Conservation (phyloP, 2,329 filamentous ascomycete species). For the Fusarium albosuccineum region DNA sequence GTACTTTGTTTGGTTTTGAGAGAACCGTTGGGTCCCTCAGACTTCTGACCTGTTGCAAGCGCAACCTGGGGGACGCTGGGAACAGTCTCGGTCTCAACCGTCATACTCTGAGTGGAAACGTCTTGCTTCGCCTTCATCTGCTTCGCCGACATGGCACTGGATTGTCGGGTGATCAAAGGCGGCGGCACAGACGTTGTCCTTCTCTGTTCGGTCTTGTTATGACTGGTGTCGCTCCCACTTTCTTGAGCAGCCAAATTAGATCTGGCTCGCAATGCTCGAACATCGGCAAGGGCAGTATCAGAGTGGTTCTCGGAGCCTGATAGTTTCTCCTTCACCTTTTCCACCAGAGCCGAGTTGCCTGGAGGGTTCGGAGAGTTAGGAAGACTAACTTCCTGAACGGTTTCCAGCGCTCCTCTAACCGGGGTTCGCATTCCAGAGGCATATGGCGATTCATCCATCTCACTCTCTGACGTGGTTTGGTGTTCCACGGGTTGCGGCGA, state of each 20-base stretch:
- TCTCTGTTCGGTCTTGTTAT: constrained; percentile 58
- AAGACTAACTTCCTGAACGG: constrained; percentile 90
- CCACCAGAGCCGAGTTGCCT: constrained; percentile 60
- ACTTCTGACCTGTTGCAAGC: constrained; percentile 74
- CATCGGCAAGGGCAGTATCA: constrained; percentile 56
- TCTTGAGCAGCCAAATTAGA: constrained; percentile 64
- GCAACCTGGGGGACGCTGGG: constrained; percentile 88
- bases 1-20: constrained; percentile 88
- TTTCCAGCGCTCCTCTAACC: constrained; percentile 78
- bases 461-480: constrained; percentile 61
- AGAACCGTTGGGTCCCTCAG: constrained; percentile 76
- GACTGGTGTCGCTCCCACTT: constrained; percentile 76
- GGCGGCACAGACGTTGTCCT: constrained; percentile 64
- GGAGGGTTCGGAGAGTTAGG: constrained; percentile 74
- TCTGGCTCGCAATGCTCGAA: constrained; percentile 60
- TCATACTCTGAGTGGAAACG: constrained; percentile 90
- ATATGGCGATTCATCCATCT: constrained; percentile 63
- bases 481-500: constrained; percentile 59
- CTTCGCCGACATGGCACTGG: constrained; percentile 73
- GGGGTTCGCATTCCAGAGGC: constrained; percentile 70
- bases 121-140: constrained; percentile 80
- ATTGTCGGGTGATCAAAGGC: constrained; percentile 72
- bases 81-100: constrained; percentile 96
- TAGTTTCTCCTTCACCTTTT: constrained; percentile 66
- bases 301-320: constrained; percentile 56